Conservation (phyloP, 495 filamentous ascomycete species). For the Aspergillus hancockii region DNA sequence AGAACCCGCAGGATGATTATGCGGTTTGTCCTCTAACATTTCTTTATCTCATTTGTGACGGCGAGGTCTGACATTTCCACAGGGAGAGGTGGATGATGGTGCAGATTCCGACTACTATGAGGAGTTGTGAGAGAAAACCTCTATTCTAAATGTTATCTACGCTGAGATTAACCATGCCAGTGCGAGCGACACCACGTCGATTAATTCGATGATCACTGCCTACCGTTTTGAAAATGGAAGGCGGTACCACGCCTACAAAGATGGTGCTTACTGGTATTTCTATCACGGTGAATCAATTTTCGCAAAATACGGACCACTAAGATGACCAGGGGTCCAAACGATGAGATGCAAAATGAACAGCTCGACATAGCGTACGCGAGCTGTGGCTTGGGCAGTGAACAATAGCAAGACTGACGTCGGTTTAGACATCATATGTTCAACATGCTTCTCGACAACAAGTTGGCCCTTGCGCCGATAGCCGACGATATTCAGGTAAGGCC, state of each 20-base stretch:
- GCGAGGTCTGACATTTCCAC: neutral
- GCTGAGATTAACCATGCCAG: slow-evolving; percentile 7
- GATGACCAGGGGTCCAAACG: slow-evolving; percentile 34
- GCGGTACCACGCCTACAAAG: slow-evolving; percentile 40
- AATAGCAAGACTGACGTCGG: neutral
- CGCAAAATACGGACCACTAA: neutral
- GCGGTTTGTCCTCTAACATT: neutral
- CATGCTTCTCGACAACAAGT: slow-evolving; percentile 33
- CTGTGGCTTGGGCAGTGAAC: neutral
- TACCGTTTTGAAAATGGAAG: slow-evolving; percentile 38
- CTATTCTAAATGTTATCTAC: neutral
- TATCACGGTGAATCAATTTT: neutral
- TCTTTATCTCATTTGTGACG: neutral
- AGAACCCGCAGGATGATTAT: neutral
- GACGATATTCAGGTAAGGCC: slow-evolving; percentile 46
- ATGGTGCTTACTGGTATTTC: slow-evolving; percentile 23
- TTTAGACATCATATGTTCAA: slow-evolving; percentile 38
- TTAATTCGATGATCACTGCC: slow-evolving; percentile 24
- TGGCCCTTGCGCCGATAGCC: slow-evolving; percentile 23
- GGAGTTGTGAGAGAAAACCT: neutral
- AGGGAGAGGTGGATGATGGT: neutral
- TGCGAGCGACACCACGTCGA: slow-evolving; percentile 22
- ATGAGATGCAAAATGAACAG: slow-evolving; percentile 33
- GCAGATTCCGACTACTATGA: neutral
- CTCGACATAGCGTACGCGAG: slow-evolving; percentile 32